Conservation (phyloP, 306 rosid genomes). For the Echinosophora koreensis region DNA sequence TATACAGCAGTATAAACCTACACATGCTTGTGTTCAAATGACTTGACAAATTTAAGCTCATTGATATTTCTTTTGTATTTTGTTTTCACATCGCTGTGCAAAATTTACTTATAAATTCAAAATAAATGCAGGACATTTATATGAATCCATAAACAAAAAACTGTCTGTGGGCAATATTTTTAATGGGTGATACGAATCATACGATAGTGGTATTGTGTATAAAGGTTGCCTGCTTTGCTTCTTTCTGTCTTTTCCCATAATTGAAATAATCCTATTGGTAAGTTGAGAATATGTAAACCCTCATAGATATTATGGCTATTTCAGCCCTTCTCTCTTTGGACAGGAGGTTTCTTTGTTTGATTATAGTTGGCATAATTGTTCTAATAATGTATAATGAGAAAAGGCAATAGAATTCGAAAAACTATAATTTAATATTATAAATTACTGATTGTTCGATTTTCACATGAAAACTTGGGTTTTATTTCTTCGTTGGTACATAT, state of each 20-base stretch:
- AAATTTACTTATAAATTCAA: conserved; percentile 3
- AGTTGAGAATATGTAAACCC: background rate
- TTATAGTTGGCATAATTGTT: background rate
- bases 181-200: background rate
- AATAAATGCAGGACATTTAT: background rate
- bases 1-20: background rate
- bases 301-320: conserved; percentile 9
- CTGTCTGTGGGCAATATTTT: background rate
- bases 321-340: background rate
- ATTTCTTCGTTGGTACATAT: conserved; percentile 18
- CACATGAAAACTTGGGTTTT: background rate
- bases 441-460: background rate
- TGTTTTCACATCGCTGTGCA: background rate
- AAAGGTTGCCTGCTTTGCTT: conserved; percentile 1
- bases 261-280: background rate
- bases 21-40: conserved; percentile 29
- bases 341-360: background rate
- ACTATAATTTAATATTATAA: background rate
- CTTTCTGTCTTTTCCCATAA: background rate
- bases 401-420: background rate
- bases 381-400: background rate
- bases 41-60: background rate
- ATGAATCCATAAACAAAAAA: conserved; percentile 5
- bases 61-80: background rate
- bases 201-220: background rate